Conservation (phyloP, 1,284 basidiomycete genomes). For the Malassezia psittaci region DNA sequence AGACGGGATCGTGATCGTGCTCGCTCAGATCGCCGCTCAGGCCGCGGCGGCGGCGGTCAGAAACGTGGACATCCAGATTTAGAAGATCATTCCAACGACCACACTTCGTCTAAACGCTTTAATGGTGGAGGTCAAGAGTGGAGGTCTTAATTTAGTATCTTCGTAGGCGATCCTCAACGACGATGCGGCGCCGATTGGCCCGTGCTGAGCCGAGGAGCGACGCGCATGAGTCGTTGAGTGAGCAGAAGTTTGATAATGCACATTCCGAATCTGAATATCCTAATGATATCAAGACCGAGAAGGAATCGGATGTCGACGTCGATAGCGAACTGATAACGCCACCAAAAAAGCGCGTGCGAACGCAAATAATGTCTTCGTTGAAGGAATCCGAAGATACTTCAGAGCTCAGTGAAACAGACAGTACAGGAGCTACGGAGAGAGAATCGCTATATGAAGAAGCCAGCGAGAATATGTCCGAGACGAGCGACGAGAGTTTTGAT, state of each 20-base stretch:
- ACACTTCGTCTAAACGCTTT: constrained; percentile 11
- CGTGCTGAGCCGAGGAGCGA: neutral
- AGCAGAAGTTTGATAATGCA: neutral
- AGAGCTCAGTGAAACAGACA: neutral
- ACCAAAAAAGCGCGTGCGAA: neutral
- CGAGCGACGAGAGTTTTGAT: neutral
- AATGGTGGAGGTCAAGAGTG: constrained; percentile 1
- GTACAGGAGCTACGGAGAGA: neutral
- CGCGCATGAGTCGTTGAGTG: neutral
- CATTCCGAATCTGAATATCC: neutral
- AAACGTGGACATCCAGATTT: constrained; percentile 9
- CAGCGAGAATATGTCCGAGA: neutral
- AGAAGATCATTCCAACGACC: constrained; percentile 8
- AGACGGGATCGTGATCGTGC: constrained; percentile 21
- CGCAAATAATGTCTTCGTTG: neutral
- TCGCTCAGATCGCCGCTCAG: constrained; percentile 15
- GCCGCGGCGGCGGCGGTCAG: constrained; percentile 18
- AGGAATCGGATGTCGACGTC: neutral
- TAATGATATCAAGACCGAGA: neutral
- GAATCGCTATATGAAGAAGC: neutral
- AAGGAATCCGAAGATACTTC: neutral
- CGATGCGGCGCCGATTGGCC: neutral
- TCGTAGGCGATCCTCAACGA: neutral
- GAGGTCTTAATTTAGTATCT: neutral
- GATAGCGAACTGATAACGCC: neutral